A percentile compares a stretch with the other conserved stretches of the same genome.
phyloP scores from a whole-genome alignment of 805 yeast species.

The Saturnispora quitensis region DNA sequence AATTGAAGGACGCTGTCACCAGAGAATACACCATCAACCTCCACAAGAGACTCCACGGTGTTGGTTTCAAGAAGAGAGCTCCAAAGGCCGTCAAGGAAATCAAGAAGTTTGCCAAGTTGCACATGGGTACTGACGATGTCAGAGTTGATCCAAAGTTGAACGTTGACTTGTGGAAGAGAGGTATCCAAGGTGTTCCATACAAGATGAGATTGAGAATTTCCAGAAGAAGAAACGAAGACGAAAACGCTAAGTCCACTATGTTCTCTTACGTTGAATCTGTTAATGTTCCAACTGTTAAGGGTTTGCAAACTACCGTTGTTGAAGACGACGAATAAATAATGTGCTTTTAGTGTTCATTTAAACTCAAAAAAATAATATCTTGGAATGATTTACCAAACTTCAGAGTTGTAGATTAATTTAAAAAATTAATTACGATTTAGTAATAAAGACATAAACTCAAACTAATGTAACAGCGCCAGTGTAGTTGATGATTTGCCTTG shows the following conservation, averaged over 20 bases:
- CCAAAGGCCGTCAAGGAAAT: conserved; percentile 99
- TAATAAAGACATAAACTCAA: too few relatives aligned
- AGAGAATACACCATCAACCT: conserved; percentile 99
- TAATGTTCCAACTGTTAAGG: conserved; percentile 89
- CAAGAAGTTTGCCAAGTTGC: conserved; percentile 96
- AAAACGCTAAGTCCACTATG: conserved; percentile 95
- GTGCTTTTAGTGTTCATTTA: conserved; percentile 7
- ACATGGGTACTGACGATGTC: conserved; percentile 98
- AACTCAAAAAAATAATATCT: conserved; percentile 1
- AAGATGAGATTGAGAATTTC: conserved; percentile 98
- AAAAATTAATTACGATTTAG: neutral
- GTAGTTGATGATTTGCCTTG: too few relatives aligned
- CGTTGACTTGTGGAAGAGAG: conserved; percentile 99
- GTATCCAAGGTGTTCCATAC: conserved; percentile 98
- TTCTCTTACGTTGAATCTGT: conserved; percentile 98
- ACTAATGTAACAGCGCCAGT: too few relatives aligned
- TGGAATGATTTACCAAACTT: neutral
- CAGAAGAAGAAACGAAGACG: conserved; percentile 97
- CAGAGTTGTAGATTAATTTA: neutral
- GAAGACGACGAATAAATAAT: conserved; percentile 45
- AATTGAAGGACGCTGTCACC: conserved; percentile 98
- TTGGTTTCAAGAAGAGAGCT: conserved; percentile 98
- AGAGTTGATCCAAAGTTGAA: conserved; percentile 98
- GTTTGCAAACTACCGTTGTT: conserved; percentile 95
- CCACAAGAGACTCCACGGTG: conserved; percentile 99